A percentile compares a stretch with the other conserved stretches of the same genome.
Conservation (phyloP, 768 basidiomycete genomes). For the button mushroom (Agaricus bisporus) region DNA sequence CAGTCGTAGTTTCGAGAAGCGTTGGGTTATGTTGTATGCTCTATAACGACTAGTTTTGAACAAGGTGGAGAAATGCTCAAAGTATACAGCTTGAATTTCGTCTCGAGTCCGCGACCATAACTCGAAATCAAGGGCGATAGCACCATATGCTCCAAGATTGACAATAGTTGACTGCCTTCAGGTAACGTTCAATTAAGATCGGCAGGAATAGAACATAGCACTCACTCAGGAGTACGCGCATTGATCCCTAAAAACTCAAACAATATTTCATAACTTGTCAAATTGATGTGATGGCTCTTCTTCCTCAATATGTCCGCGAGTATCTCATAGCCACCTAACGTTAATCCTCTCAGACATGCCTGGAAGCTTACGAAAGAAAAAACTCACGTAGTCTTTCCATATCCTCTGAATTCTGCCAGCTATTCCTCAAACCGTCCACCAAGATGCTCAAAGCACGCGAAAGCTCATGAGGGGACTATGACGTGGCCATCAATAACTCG, state of each 20-base stretch:
- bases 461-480: constrained; percentile 69
- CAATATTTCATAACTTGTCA: constrained; percentile 74
- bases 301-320: constrained; percentile 65
- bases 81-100: constrained; percentile 73
- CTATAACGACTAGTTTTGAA: constrained; percentile 66
- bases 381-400: constrained; percentile 81
- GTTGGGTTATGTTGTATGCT: constrained; percentile 71
- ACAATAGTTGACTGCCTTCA: constrained; percentile 73
- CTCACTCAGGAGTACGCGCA: constrained; percentile 76
- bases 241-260: constrained; percentile 86
- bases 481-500: background rate
- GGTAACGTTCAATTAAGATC: background rate
- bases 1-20: constrained; percentile 64
- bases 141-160: constrained; percentile 75
- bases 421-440: constrained; percentile 71
- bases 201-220: background rate
- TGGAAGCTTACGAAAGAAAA: background rate
- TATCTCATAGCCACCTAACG: constrained; percentile 80
- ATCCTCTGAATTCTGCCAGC: constrained; percentile 93
- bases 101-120: constrained; percentile 72
- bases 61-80: constrained; percentile 78
- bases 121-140: constrained; percentile 84
- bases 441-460: constrained; percentile 68
- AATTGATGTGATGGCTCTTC: constrained; percentile 72
- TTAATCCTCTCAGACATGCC: background rate